Evolutionary conservation across 768 basidiomycete species (phyloP).

Genomic region (Mycena filopes): DNA sequence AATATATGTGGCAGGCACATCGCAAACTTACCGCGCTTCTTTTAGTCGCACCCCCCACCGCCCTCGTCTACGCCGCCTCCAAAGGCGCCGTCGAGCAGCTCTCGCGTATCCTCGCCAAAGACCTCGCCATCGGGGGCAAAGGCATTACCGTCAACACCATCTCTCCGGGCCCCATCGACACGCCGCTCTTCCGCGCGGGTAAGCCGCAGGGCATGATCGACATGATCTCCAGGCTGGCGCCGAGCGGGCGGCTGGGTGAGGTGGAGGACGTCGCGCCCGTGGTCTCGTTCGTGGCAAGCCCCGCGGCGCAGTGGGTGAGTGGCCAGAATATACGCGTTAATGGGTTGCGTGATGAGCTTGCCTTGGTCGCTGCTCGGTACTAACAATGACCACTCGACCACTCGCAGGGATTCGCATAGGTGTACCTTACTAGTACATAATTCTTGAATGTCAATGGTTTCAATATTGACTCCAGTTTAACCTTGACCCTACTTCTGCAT

Average conservation of each 20-base stretch:
- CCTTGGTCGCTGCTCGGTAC: too few species aligned
- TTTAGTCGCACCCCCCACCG: constrained; percentile 57
- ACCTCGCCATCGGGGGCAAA: constrained; percentile 52
- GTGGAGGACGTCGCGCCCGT: constrained; percentile 65
- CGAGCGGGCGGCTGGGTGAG: constrained; percentile 53
- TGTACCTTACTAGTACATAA: too few species aligned
- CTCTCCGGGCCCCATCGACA: constrained; percentile 66
- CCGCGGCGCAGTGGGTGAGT: constrained; percentile 66
- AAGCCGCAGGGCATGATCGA: constrained; percentile 60
- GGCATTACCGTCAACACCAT: constrained; percentile 69
- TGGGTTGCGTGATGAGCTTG: too few species aligned
- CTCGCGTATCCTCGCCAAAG: constrained; percentile 66
- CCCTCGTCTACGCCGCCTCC: constrained; percentile 62
- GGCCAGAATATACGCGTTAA: constrained; percentile 66
- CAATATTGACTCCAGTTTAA: too few species aligned
- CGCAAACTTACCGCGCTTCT: too few species aligned
- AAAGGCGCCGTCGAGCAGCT: constrained; percentile 73
- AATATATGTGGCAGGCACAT: too few species aligned
- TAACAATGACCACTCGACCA: too few species aligned
- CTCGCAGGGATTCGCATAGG: too few species aligned
- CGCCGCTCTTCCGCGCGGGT: constrained; percentile 63
- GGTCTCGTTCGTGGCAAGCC: constrained; percentile 63
- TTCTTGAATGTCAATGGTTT: too few species aligned
- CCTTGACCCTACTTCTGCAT: too few species aligned
- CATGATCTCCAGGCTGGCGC: constrained; percentile 48